These are phyloP conservation scores for Ceratocystis lukuohia DNA, from an alignment of 2,329 filamentous ascomycete species.

Conservation along the genomic window DNA sequence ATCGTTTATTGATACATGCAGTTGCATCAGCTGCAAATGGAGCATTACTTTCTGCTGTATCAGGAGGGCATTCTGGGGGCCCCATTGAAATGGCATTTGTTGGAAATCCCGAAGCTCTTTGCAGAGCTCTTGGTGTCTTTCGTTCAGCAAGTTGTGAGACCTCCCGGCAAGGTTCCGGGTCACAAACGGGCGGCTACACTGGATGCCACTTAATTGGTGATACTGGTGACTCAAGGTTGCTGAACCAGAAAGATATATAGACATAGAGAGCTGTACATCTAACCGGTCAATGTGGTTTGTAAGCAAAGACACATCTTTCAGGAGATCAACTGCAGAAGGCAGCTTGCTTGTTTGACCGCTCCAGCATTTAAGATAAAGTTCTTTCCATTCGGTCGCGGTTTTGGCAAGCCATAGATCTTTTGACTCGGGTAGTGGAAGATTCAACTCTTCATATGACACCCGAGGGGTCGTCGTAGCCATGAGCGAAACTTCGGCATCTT, in stretches of 20 bases:
- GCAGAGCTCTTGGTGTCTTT: slow-evolving; percentile 49
- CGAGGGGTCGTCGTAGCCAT: slow-evolving; percentile 49
- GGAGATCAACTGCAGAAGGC: slow-evolving; percentile 41
- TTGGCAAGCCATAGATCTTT: slow-evolving; percentile 53
- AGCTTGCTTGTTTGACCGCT: slow-evolving; percentile 30
- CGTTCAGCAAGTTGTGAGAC: slow-evolving; percentile 35
- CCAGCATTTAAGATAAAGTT: slow-evolving; percentile 36
- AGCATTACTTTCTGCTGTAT: slow-evolving; percentile 36
- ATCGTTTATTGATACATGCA: slow-evolving; percentile 51
- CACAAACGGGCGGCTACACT: slow-evolving; percentile 34
- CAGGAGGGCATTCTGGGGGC: slow-evolving; percentile 27
- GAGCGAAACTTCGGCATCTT: slow-evolving; percentile 56
- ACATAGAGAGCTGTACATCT: slow-evolving; percentile 43
- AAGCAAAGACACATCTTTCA: slow-evolving; percentile 43
- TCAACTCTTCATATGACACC: slow-evolving; percentile 56
- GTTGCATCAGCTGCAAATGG: slow-evolving; percentile 46
- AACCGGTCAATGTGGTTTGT: slow-evolving; percentile 36
- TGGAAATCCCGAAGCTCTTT: slow-evolving; percentile 41
- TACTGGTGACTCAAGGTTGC: slow-evolving; percentile 56
- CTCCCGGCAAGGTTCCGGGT: slow-evolving; percentile 30
- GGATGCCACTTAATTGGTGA: slow-evolving; percentile 42
- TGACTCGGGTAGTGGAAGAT: slow-evolving; percentile 49
- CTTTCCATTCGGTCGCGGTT: slow-evolving; percentile 51
- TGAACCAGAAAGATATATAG: slow-evolving; percentile 50
- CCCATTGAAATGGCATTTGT: slow-evolving; percentile 31